Percentiles rank a stretch among this genome's conserved stretches.
phyloP scores from a whole-genome alignment of 164 flowering plant genomes.

The Hamamelis virginiana region DNA sequence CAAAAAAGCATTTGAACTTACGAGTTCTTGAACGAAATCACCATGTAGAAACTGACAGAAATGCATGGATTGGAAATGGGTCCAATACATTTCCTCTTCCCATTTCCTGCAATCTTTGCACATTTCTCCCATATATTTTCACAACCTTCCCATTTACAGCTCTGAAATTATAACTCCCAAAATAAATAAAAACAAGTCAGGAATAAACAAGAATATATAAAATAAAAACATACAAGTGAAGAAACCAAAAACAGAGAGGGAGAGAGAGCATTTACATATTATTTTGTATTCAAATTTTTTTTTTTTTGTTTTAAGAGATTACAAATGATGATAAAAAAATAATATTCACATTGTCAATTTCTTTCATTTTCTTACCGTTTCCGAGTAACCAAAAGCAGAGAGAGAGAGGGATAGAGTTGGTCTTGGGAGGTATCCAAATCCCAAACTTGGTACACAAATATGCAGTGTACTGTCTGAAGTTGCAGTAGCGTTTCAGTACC shows the following conservation, averaged over 20 bases:
- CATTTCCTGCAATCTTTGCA: constrained; percentile 20
- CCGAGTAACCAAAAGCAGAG: neutral
- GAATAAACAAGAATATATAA: neutral
- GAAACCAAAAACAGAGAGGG: no score
- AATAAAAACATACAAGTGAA: no score
- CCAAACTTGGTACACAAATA: no score
- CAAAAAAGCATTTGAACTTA: constrained; percentile 5
- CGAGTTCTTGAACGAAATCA: constrained; percentile 29
- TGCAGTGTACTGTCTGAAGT: no score
- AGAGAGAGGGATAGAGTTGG: neutral
- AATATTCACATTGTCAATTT: no score
- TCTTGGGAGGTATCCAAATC: neutral
- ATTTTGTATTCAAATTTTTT: no score
- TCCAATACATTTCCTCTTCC: constrained; percentile 40
- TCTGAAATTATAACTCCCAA: neutral
- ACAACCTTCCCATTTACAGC: no score
- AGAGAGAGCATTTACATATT: no score
- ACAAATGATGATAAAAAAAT: no score
- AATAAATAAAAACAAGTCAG: no score
- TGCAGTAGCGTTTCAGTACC: no score
- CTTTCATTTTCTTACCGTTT: neutral
- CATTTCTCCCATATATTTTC: constrained; percentile 12
- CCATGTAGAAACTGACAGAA: constrained; percentile 24
- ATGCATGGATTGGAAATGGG: constrained; percentile 26
- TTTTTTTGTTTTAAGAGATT: no score